Percentiles rank a stretch among this genome's conserved stretches.
Conservation (phyloP, 345 rosid species). For the Cardamine occulta region DNA sequence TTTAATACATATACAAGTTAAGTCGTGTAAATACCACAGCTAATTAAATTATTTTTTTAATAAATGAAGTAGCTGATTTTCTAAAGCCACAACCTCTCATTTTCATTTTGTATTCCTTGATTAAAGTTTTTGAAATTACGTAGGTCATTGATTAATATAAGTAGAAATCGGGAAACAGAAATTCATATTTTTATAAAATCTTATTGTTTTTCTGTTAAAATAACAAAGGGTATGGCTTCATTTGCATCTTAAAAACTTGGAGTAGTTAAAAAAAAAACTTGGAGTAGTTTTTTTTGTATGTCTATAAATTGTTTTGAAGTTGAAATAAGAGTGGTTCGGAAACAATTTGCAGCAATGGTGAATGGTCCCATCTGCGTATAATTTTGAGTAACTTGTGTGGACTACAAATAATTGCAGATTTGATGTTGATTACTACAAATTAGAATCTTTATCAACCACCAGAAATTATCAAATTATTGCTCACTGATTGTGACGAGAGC, state of each 20-base stretch:
- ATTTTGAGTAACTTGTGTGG: conserved; percentile 16
- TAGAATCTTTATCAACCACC: not conserved
- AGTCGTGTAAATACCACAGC: not conserved
- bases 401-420: not conserved
- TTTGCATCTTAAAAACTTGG: too few species aligned
- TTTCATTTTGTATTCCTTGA: not conserved
- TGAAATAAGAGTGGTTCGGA: conserved; percentile 5
- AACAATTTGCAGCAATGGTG: conserved; percentile 19
- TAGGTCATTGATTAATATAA: too few species aligned
- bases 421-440: not conserved
- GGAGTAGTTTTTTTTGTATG: not conserved
- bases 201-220: too few species aligned
- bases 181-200: too few species aligned
- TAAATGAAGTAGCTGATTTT: not conserved
- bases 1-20: too few species aligned
- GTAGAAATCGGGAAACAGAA: too few species aligned
- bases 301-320: not conserved
- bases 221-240: too few species aligned
- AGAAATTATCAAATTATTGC: too few species aligned
- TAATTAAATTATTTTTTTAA: too few species aligned
- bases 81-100: not conserved
- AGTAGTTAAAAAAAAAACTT: not conserved
- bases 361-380: conserved; percentile 6
- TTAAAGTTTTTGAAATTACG: not conserved
- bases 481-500: not conserved